Evolutionary conservation across 352 stramenopile species (phyloP).

Genomic region (Peronospora belbahrii): DNA sequence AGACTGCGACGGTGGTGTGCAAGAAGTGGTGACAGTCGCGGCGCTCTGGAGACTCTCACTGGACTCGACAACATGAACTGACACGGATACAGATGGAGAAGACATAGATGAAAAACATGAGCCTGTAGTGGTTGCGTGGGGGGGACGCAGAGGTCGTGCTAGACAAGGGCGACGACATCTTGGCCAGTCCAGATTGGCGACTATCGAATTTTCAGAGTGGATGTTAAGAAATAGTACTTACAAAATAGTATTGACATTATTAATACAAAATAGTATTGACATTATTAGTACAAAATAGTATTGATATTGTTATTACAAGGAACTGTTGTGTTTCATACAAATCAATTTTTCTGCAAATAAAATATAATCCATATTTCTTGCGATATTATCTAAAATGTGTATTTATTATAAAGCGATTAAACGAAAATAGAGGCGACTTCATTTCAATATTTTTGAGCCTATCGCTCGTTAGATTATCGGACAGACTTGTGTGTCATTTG

Average conservation of each 20-base stretch:
- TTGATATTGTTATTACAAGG: no score
- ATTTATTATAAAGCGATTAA: no score
- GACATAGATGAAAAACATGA: slow-evolving; percentile 4
- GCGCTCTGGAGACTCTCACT: slow-evolving; percentile 4
- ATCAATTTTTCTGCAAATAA: no score
- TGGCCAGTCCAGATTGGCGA: slow-evolving; percentile 1
- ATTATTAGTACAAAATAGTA: no score
- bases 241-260: no score
- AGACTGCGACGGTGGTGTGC: neutral
- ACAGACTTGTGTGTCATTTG: neutral
- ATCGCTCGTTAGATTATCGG: slow-evolving; percentile 15
- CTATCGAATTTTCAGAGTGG: neutral
- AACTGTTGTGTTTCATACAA: no score
- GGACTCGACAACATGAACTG: slow-evolving; percentile 1
- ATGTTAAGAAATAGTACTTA: slow-evolving; percentile 3
- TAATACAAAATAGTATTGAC: no score
- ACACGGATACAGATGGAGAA: slow-evolving; percentile 5
- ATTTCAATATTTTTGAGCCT: slow-evolving; percentile 11
- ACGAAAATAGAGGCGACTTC: no score
- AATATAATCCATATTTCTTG: no score
- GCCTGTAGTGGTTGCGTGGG: neutral
- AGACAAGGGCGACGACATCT: slow-evolving; percentile 7
- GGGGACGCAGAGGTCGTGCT: neutral
- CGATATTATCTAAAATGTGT: no score
- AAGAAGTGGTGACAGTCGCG: neutral